phyloP scores from a whole-genome alignment of 306 rosid genomes.

The Lathyrus aphaca region DNA sequence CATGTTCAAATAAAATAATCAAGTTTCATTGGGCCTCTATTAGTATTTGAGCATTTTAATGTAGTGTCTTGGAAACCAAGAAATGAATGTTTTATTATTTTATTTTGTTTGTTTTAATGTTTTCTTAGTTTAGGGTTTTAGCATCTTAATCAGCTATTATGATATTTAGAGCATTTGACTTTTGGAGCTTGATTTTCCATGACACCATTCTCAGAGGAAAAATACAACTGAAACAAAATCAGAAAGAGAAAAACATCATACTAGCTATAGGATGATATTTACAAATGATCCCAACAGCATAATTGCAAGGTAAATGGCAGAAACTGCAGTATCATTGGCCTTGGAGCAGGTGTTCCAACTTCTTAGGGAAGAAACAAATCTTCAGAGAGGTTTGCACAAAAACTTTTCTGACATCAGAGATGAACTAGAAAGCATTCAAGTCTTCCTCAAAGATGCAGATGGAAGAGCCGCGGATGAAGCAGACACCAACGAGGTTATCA shows the following conservation, averaged over 20 bases:
- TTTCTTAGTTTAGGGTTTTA: too few species aligned
- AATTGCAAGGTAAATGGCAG: conserved; percentile 32
- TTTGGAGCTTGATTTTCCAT: conserved; percentile 4
- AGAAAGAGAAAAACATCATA: background rate
- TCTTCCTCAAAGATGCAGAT: conserved; percentile 36
- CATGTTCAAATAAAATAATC: too few species aligned
- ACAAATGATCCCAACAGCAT: background rate
- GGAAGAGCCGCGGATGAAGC: conserved; percentile 32
- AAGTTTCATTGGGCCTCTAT: too few species aligned
- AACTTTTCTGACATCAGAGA: conserved; percentile 28
- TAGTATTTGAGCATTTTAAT: too few species aligned
- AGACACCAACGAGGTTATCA: background rate
- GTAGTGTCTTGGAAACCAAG: too few species aligned
- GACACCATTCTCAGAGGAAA: background rate
- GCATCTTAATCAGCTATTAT: too few species aligned
- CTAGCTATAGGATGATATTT: background rate
- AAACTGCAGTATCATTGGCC: conserved; percentile 21
- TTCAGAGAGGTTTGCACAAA: background rate
- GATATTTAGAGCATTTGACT: background rate
- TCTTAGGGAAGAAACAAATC: background rate
- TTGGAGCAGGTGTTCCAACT: conserved; percentile 19
- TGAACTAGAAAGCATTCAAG: conserved; percentile 37
- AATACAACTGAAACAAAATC: too few species aligned
- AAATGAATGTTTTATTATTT: too few species aligned
- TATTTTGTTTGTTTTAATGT: too few species aligned